phyloP scores from a whole-genome alignment of 352 stramenopile genomes.

The Sclerospora graminicola region DNA sequence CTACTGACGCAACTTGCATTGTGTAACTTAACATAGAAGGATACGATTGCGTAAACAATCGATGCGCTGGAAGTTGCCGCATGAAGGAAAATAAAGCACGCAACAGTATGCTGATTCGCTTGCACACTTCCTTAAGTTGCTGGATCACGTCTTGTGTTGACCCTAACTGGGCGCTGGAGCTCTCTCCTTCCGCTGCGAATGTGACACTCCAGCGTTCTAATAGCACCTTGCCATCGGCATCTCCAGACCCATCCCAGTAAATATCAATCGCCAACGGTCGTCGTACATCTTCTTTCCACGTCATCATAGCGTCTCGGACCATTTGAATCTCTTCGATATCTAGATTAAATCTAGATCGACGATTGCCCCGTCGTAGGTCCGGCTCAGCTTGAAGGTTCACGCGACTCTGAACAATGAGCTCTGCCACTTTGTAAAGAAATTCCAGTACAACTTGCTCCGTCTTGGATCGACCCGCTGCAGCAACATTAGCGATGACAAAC shows the following conservation, averaged over 20 bases:
- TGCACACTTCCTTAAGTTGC: constrained; percentile 72
- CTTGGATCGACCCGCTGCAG: constrained; percentile 48
- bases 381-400: constrained; percentile 54
- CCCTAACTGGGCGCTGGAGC: constrained; percentile 3
- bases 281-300: constrained; percentile 66
- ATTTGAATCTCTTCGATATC: constrained; percentile 72
- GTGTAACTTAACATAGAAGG: constrained; percentile 53
- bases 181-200: constrained; percentile 17
- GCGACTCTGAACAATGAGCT: constrained; percentile 76
- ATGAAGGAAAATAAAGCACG: constrained; percentile 71
- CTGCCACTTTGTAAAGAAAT: constrained; percentile 73
- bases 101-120: constrained; percentile 65
- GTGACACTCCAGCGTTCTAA: constrained; percentile 71
- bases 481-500: not conserved
- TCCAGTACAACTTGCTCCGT: constrained; percentile 82
- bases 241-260: constrained; percentile 28
- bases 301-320: constrained; percentile 52
- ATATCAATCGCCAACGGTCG: constrained; percentile 60
- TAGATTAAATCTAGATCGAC: constrained; percentile 70
- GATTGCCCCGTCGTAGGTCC: constrained; percentile 28
- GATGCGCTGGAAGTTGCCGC: constrained; percentile 56
- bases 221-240: constrained; percentile 36
- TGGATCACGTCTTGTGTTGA: constrained; percentile 61
- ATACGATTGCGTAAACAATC: constrained; percentile 56
- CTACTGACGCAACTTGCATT: constrained; percentile 27